Evolutionary conservation across 371 early-diverging fungal genomes (phyloP).

Genomic region (Chytridiales sp.): DNA sequence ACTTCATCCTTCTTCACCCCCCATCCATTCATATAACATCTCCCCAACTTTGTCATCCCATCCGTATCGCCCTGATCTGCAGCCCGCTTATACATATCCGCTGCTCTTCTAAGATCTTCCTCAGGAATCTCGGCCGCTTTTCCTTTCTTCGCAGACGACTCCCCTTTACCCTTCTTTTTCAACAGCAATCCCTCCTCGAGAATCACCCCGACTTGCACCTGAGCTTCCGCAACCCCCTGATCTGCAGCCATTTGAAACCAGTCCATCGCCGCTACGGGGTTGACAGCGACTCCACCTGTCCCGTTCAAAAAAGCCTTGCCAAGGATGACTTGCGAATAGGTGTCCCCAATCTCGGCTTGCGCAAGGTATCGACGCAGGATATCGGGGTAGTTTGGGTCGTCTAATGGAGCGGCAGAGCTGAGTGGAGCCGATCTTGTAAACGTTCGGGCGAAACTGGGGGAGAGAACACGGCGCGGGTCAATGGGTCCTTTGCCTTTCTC

Average conservation of each 20-base stretch:
- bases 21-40: conserved; percentile 29
- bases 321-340: conserved; percentile 14
- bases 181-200: conserved; percentile 1
- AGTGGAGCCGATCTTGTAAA: too few relatives aligned
- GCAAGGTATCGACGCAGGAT: conserved; percentile 9
- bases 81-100: conserved; percentile 11
- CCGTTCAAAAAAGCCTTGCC: conserved; percentile 19
- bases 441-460: too few relatives aligned
- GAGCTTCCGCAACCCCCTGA: conserved; percentile 7
- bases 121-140: background rate
- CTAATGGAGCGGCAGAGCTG: too few relatives aligned
- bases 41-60: conserved; percentile 15
- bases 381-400: too few relatives aligned
- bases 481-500: too few relatives aligned
- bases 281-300: conserved; percentile 11
- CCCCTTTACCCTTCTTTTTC: too few relatives aligned
- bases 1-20: conserved; percentile 2
- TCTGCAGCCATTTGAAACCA: conserved; percentile 17
- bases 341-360: conserved; percentile 20
- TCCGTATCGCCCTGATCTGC: conserved; percentile 10
- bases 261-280: conserved; percentile 5
- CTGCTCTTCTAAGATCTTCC: conserved; percentile 1
- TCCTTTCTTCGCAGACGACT: too few relatives aligned
- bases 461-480: too few relatives aligned
- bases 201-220: conserved; percentile 12